These are phyloP conservation scores for Vachellia collinsii DNA, from an alignment of 306 rosid species.

Conservation along the genomic window DNA sequence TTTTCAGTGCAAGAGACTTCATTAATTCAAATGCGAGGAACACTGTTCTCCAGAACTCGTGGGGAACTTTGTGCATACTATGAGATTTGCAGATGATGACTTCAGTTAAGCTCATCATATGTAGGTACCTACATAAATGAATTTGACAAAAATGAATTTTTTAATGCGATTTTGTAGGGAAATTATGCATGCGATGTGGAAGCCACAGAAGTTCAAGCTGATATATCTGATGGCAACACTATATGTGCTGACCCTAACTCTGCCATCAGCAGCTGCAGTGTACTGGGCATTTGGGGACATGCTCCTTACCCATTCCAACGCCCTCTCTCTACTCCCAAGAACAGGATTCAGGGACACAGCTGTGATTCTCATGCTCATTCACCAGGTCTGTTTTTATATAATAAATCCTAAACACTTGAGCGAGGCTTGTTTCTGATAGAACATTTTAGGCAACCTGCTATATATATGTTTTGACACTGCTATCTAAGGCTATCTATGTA, in stretches of 20 bases:
- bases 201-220: conserved; percentile 93
- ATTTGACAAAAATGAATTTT: conserved; percentile 27
- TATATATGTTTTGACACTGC: neutral
- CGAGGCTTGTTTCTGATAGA: too few species aligned
- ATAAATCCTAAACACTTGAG: neutral
- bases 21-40: neutral
- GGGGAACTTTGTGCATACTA: neutral
- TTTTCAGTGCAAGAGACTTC: conserved; percentile 9
- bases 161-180: conserved; percentile 57
- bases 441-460: neutral
- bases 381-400: conserved; percentile 63
- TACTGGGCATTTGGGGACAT: conserved; percentile 96
- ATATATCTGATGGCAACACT: conserved; percentile 90
- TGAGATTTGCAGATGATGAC: conserved; percentile 13
- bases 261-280: conserved; percentile 93
- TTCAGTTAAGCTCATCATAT: neutral
- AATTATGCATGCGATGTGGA: conserved; percentile 99
- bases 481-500: neutral
- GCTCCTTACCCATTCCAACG: conserved; percentile 92
- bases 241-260: conserved; percentile 84
- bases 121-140: too few species aligned
- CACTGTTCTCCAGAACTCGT: neutral
- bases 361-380: conserved; percentile 95
- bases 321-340: conserved; percentile 83
- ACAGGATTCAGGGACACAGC: conserved; percentile 80